phyloP scores from a whole-genome alignment of 306 rosid species.

The Carpinus viminea region DNA sequence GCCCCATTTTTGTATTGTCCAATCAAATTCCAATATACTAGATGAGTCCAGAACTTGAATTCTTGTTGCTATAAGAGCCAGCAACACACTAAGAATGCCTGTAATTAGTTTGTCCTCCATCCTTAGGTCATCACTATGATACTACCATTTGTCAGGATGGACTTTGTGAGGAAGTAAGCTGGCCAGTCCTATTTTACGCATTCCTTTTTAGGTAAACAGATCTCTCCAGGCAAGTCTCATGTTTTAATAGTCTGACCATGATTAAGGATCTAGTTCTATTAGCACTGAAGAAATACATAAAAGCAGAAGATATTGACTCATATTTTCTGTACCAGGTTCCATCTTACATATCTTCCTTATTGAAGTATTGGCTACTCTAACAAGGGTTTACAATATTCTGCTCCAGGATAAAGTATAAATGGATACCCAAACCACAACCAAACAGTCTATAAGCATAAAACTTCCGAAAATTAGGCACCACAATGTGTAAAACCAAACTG shows the following conservation, averaged over 20 bases:
- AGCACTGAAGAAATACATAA: neutral
- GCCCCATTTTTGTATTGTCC: neutral
- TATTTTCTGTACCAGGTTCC: neutral
- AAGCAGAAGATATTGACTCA: neutral
- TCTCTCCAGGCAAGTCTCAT: neutral
- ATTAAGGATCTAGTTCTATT: neutral
- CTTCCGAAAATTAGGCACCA: neutral
- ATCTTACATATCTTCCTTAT: neutral
- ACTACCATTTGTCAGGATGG: neutral
- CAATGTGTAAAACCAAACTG: conserved; percentile 24
- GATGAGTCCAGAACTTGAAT: neutral
- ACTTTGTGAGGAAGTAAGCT: neutral
- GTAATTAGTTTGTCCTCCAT: neutral
- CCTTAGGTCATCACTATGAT: neutral
- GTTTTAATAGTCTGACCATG: neutral
- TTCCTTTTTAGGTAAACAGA: neutral
- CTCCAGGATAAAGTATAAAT: neutral
- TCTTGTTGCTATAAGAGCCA: neutral
- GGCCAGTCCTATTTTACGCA: neutral
- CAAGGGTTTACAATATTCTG: neutral
- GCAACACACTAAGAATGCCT: neutral
- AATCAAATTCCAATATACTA: neutral
- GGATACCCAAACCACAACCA: neutral
- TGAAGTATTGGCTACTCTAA: neutral
- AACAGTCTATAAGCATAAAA: neutral